Percentiles rank a stretch among this genome's conserved stretches.
phyloP scores from a whole-genome alignment of 108 stramenopile genomes.

The Nitzschia sp. region DNA sequence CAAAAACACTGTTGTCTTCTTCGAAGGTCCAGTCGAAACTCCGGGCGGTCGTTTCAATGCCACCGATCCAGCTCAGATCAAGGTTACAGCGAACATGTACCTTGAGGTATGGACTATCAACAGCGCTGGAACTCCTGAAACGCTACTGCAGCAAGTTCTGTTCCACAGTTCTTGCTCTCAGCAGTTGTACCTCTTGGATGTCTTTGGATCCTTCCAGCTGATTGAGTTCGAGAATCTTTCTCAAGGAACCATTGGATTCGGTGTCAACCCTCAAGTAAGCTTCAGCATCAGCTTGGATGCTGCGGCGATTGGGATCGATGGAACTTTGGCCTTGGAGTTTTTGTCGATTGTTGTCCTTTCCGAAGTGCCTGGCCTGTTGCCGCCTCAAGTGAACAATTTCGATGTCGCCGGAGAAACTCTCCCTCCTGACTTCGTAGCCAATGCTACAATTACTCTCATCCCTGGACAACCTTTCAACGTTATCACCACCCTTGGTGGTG shows the following conservation, averaged over 20 bases:
- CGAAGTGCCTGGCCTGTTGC: background rate
- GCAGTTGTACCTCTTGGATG: conserved; percentile 27
- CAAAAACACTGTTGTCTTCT: conserved; percentile 11
- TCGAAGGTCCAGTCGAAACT: conserved; percentile 1
- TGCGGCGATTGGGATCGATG: background rate
- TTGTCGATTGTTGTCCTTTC: conserved; percentile 20
- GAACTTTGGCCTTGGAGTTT: conserved; percentile 4
- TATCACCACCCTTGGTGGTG: conserved; percentile 13
- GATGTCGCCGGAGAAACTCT: background rate
- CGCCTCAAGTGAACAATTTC: background rate
- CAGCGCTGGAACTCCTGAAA: background rate
- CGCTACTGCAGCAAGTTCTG: conserved; percentile 18
- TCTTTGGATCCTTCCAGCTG: conserved; percentile 36
- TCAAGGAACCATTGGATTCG: background rate
- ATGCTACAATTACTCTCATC: background rate
- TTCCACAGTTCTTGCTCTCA: conserved; percentile 42
- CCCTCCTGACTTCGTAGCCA: conserved; percentile 1
- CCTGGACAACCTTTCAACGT: background rate
- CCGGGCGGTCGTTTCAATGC: conserved; percentile 17
- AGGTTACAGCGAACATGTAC: conserved; percentile 16
- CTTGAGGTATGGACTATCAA: background rate
- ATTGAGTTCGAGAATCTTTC: conserved; percentile 18
- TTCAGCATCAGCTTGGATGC: conserved; percentile 6
- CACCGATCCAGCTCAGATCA: background rate
- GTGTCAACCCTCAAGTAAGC: background rate